Percentiles rank a stretch among this genome's conserved stretches.
Evolutionary conservation across 345 rosid species (phyloP).

Genomic region (Rhizophora mangle): DNA sequence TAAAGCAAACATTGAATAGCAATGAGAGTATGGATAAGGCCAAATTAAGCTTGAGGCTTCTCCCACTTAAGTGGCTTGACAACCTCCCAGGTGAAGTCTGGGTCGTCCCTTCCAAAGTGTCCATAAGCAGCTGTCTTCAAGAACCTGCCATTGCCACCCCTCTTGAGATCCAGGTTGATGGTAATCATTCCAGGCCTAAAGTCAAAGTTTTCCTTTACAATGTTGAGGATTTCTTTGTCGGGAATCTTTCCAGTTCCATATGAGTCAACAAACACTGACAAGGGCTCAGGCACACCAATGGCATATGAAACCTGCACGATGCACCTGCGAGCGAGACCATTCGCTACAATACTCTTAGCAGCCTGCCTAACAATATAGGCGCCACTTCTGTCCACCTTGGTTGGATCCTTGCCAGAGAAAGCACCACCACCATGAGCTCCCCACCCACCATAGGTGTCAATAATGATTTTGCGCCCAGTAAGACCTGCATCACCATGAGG

Average conservation of each 20-base stretch:
- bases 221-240: constrained; percentile 33
- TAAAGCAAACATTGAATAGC: constrained; percentile 4
- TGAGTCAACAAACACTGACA: constrained; percentile 35
- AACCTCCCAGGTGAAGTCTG: constrained; percentile 57
- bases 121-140: constrained; percentile 54
- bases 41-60: constrained; percentile 28
- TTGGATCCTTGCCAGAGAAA: constrained; percentile 40
- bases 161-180: constrained; percentile 48
- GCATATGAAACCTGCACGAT: constrained; percentile 38
- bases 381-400: constrained; percentile 40
- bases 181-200: constrained; percentile 57
- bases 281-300: constrained; percentile 37
- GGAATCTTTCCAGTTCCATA: constrained; percentile 38
- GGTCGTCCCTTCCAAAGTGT: constrained; percentile 53
- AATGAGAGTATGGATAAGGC: constrained; percentile 9
- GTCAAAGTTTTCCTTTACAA: constrained; percentile 36
- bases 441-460: constrained; percentile 40
- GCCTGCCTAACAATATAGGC: constrained; percentile 39
- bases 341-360: constrained; percentile 39
- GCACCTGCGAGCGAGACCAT: constrained; percentile 39
- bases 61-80: constrained; percentile 47
- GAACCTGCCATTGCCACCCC: constrained; percentile 50
- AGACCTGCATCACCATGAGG: constrained; percentile 41
- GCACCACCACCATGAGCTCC: constrained; percentile 43
- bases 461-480: constrained; percentile 37